Conservation (phyloP, 225 moss, liverwort and hornwort genomes). For the Sphagnum contortum region DNA sequence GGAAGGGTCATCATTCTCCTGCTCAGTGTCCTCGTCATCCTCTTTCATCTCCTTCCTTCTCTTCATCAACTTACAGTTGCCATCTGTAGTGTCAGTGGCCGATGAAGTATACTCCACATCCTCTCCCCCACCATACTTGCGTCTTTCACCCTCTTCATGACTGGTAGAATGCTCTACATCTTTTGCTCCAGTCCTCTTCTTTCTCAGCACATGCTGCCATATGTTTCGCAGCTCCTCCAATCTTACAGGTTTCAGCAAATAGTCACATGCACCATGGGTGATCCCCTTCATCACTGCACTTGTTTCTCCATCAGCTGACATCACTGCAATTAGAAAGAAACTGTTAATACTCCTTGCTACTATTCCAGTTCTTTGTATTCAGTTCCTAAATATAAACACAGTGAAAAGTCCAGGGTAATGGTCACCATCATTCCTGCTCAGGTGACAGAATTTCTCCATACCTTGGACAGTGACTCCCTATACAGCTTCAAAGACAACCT, state of each 20-base stretch:
- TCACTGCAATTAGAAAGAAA: constrained; percentile 38
- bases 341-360: too few species aligned
- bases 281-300: constrained; percentile 88
- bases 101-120: constrained; percentile 59
- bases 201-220: constrained; percentile 83
- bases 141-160: constrained; percentile 41
- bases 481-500: too few species aligned
- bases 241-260: constrained; percentile 75
- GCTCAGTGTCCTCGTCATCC: constrained; percentile 62
- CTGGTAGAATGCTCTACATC: constrained; percentile 38
- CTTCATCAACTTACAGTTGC: constrained; percentile 35
- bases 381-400: too few species aligned
- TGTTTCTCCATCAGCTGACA: constrained; percentile 84
- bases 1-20: constrained; percentile 60
- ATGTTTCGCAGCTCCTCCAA: constrained; percentile 70
- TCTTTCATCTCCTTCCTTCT: constrained; percentile 59
- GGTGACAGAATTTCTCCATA: too few species aligned
- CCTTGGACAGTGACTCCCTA: too few species aligned
- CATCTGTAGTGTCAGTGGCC: constrained; percentile 49
- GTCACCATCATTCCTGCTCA: too few species aligned
- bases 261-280: constrained; percentile 84
- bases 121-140: constrained; percentile 45
- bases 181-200: constrained; percentile 40
- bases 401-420: too few species aligned
- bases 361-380: too few species aligned